Base-by-base conservation (phyloP, 306 rosid species). In the Alnus glutinosa region DNA sequence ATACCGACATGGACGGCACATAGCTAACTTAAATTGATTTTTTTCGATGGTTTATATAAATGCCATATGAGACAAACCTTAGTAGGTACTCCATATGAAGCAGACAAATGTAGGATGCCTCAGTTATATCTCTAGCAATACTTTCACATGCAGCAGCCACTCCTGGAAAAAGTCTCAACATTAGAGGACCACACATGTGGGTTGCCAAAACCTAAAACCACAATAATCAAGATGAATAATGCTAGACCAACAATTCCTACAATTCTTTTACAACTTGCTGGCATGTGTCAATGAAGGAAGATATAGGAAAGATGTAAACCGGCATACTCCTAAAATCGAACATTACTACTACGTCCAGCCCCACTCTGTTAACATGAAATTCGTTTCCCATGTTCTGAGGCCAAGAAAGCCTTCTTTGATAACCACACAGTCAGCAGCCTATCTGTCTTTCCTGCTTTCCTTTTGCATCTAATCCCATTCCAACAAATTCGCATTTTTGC, bases 101-200 rank as follows among this genome's bases (percentile, higher is more conserved):
- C 23, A 69, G 54, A n/a, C 34, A 19, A 9, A 67, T 37, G 59
- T 62, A 30, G 71, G 30, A 58, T 13, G 11, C 78, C 81, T 75
- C 66, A 62, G 48, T 37, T 83, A 16, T 51, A 61, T 14, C 59
- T 55, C 28, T 34, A 47, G 23, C 12, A 37, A 59, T 73, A 39
- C 75, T 73, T 46, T 9, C 14, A 64, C 72, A 70, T 73, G 77
- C 72, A 55, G 11, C 73, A 59, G 48, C 52, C 44, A 13, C 70
- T 78, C 49, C 7, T 15, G 66, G 72, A 16, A 79, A 82, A 66
- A 86, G 83, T 89, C 83, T 75, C 78, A 16, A 62, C 80, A 52
- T 71, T 77, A 55, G 68, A 76, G 70, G 70, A 71, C 83, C 79
- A 50, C 80, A 82, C 84, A 85, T 63, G 89, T 82, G 88, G 32